A percentile compares a stretch with the other conserved stretches of the same genome.
Evolutionary conservation across 2,329 filamentous ascomycete species (phyloP).

Genomic region (Colletotrichum scovillei): DNA sequence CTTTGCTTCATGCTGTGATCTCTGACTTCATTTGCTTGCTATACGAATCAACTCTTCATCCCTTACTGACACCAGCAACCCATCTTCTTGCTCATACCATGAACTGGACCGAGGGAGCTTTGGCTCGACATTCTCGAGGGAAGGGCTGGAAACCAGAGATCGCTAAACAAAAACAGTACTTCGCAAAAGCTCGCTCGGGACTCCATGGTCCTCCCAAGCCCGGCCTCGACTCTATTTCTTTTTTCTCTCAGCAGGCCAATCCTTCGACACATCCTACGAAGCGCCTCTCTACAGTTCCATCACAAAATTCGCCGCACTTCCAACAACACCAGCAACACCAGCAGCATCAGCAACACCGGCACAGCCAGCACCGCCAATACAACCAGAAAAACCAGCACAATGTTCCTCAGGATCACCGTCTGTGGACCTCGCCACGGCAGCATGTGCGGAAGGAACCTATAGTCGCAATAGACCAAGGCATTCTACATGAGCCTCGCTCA

Average conservation of each 20-base stretch:
- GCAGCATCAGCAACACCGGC: slow-evolving; percentile 37
- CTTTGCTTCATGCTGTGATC: background rate
- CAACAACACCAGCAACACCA: slow-evolving; percentile 37
- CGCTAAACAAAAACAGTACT: slow-evolving; percentile 51
- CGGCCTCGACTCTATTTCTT: slow-evolving; percentile 37
- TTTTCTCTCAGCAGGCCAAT: slow-evolving; percentile 37
- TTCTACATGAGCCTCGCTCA: background rate
- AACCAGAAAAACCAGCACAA: background rate
- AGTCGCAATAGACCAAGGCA: background rate
- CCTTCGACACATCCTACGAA: background rate
- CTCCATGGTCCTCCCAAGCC: background rate
- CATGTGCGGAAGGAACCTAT: background rate
- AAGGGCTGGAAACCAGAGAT: slow-evolving; percentile 47
- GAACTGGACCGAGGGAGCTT: slow-evolving; percentile 55
- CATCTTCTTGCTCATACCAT: slow-evolving; percentile 40
- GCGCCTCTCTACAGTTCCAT: background rate
- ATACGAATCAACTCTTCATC: background rate
- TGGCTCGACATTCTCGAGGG: slow-evolving; percentile 49
- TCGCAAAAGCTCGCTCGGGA: slow-evolving; percentile 46
- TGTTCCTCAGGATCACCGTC: background rate
- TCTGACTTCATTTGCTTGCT: background rate
- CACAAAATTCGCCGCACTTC: slow-evolving; percentile 22
- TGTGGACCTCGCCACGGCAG: background rate
- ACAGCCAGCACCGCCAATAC: background rate
- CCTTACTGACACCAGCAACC: background rate